Evolutionary conservation across 2,329 filamentous ascomycete genomes (phyloP), one percentile per base, ranked within the genome.

Genomic region (Thermomyces lanuginosus): DNA sequence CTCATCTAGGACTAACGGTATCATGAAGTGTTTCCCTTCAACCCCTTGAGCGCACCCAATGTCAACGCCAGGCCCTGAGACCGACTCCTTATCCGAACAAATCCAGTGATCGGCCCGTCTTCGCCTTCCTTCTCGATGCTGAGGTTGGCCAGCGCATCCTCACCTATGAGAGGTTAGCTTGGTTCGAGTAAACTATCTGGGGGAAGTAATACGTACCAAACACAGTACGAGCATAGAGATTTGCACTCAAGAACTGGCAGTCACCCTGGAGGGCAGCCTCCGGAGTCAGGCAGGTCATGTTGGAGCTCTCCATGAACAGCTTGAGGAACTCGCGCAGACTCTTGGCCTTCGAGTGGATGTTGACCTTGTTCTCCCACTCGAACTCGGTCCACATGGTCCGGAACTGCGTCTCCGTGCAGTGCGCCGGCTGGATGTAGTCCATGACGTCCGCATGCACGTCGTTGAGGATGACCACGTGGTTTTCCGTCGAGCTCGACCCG

Each of bases 381-480:
- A 98, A 98, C 51, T 98, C 89, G 19, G 89, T 98, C 89, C 89
- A 98, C 89, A 98, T 98, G n/a, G 82, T 92, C 33, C 89, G 73
- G 74, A 98, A 98, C 47, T 95, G 83, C 7, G 86, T 93, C 63
- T 98, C 89, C 4, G 82, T 89, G 64, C 89, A 98, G 9, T 83
- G 76, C 5, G 86, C 86, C 1, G 89, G 89, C 51, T 95, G 86
- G 45, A 98, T 98, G 60, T 98, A 98, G 58, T 98, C 89, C 89
- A 98, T 98, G 39, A 98, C 93, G 48, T 98, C 89, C 31, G 95
- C 86, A 46, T 98, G 89, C 16, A 98, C 73, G 51, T 98, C 89
- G 49, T 95, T 95, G 28, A 98, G 68, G 41, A 98, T 98, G 29
- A 98, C 89, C 6, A 98, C 89, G 40, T 92, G 91, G 29, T 80